A percentile compares a stretch with the other conserved stretches of the same genome.
These are phyloP conservation scores for Chamaecyparis obtusa DNA, from an alignment of 75 land plant species.

Conservation along the genomic window DNA sequence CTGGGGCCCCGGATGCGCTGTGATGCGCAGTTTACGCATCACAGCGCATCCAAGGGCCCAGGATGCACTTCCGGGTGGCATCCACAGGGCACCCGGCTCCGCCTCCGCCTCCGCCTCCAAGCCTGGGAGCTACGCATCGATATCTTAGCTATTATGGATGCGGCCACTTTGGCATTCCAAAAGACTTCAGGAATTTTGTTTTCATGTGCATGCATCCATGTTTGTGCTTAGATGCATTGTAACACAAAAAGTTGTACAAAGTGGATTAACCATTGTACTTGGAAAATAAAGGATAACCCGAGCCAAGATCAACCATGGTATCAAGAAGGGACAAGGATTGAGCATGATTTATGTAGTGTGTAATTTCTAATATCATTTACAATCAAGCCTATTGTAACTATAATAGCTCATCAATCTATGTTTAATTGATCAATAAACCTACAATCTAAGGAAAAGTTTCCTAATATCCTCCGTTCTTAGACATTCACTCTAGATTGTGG, in stretches of 20 bases:
- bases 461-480: not conserved
- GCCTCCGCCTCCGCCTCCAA: no score
- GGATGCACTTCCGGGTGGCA: no score
- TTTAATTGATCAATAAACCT: not conserved
- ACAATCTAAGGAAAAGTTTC: not conserved
- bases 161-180: not conserved
- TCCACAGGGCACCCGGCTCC: no score
- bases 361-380: not conserved
- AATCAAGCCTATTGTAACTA: not conserved
- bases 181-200: not conserved
- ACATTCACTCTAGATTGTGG: not conserved
- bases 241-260: no score
- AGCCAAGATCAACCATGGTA: not conserved
- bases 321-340: no score
- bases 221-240: not conserved
- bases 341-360: no score
- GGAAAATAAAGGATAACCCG: not conserved
- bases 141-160: no score
- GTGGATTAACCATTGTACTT: no score
- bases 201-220: not conserved
- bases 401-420: not conserved
- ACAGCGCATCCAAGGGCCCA: no score
- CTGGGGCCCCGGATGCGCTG: no score
- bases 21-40: no score
- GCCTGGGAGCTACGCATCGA: no score